Conservation (phyloP, 352 stramenopile genomes). For the Phytophthora constricta region DNA sequence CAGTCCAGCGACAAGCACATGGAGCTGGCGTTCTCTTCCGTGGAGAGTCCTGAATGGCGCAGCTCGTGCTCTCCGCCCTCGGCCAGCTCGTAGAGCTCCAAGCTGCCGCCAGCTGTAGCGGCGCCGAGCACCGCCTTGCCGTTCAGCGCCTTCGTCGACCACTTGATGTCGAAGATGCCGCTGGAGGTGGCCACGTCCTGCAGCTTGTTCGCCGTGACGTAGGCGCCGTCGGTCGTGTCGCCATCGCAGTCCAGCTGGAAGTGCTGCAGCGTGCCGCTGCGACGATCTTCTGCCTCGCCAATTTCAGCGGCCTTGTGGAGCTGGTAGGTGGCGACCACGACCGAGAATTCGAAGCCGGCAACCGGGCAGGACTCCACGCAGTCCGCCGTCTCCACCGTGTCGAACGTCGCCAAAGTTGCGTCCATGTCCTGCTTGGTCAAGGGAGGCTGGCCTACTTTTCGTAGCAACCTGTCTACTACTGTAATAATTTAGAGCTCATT, state of each 20-base stretch:
- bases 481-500: no score
- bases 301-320: slow-evolving; percentile 64
- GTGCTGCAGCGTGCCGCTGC: slow-evolving; percentile 74
- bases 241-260: slow-evolving; percentile 53
- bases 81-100: slow-evolving; percentile 70
- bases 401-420: slow-evolving; percentile 68
- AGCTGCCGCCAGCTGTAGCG: slow-evolving; percentile 63
- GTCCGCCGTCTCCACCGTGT: slow-evolving; percentile 82
- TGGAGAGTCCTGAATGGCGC: slow-evolving; percentile 42
- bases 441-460: slow-evolving; percentile 15
- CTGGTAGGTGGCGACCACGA: slow-evolving; percentile 86
- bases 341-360: slow-evolving; percentile 58
- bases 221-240: slow-evolving; percentile 16
- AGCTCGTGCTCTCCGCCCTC: slow-evolving; percentile 26
- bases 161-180: slow-evolving; percentile 89
- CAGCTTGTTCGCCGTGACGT: slow-evolving; percentile 51
- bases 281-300: slow-evolving; percentile 38
- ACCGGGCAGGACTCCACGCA: slow-evolving; percentile 85
- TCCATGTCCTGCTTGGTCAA: slow-evolving; percentile 23
- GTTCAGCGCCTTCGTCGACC: slow-evolving; percentile 58
- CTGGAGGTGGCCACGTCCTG: slow-evolving; percentile 56
- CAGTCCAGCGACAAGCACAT: slow-evolving; percentile 90
- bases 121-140: slow-evolving; percentile 63
- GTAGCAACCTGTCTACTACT: no score
- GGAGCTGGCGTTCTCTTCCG: slow-evolving; percentile 42